A percentile compares a stretch with the other conserved stretches of the same genome.
Evolutionary conservation across 306 rosid genomes (phyloP).

Genomic region (Trifolium dubium): DNA sequence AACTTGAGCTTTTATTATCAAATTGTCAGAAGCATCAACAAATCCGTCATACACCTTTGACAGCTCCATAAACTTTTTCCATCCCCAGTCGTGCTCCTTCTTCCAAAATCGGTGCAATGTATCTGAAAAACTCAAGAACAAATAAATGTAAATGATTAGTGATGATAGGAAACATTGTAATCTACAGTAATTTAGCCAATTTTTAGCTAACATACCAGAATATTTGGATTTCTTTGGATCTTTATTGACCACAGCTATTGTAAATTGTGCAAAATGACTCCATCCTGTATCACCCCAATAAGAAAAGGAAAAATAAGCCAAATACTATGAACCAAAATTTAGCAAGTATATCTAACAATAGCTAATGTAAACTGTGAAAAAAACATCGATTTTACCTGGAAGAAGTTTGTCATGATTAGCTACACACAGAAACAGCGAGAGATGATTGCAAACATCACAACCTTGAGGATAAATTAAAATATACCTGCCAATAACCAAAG

Average conservation of each 20-base stretch:
- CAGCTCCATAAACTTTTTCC: constrained; percentile 99
- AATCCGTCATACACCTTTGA: constrained; percentile 96
- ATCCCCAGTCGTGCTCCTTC: constrained; percentile 99
- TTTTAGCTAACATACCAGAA: constrained; percentile 73
- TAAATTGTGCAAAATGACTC: constrained; percentile 98
- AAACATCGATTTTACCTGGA: constrained; percentile 64
- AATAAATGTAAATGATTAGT: constrained; percentile 28
- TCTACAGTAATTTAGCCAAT: constrained; percentile 29
- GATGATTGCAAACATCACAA: constrained; percentile 98
- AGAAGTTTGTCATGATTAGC: constrained; percentile 99
- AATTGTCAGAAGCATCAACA: constrained; percentile 87
- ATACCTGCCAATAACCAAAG: constrained; percentile 71
- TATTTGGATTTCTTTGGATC: constrained; percentile 93
- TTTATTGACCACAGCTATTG: constrained; percentile 95
- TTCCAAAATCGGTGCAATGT: constrained; percentile 99
- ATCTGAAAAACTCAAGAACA: constrained; percentile 62
- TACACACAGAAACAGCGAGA: constrained; percentile 93
- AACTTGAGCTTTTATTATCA: constrained; percentile 98
- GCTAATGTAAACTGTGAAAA: constrained; percentile 15
- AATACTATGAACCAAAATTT: constrained; percentile 7
- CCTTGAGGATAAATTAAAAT: constrained; percentile 98
- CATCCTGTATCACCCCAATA: constrained; percentile 63
- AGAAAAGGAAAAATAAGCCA: constrained; percentile 27
- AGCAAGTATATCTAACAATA: constrained; percentile 31
- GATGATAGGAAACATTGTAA: constrained; percentile 24